Evolutionary conservation across 148 eudicot species (phyloP).

Genomic region (Persicaria maculosa): DNA sequence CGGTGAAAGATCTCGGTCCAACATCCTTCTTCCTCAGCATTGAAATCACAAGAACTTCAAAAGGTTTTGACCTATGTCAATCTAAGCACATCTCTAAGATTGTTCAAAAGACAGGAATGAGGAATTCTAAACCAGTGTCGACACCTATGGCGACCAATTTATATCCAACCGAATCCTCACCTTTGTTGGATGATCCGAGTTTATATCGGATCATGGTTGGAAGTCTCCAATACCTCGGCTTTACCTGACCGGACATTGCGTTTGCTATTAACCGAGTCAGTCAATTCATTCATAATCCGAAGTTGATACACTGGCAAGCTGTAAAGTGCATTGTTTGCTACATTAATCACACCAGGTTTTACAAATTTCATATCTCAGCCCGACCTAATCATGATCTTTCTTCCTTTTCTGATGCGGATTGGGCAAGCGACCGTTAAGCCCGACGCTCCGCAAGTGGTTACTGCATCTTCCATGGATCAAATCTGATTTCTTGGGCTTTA

Average conservation of each 20-base stretch:
- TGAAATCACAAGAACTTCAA: not conserved
- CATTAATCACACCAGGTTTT: not conserved
- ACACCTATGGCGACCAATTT: not conserved
- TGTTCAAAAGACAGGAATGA: not conserved
- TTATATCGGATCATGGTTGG: not conserved
- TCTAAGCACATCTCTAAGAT: not conserved
- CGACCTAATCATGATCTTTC: too few species aligned
- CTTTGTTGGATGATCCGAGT: not conserved
- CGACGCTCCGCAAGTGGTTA: too few species aligned
- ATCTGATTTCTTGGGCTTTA: too few species aligned
- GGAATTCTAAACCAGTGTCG: not conserved
- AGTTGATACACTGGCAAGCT: not conserved
- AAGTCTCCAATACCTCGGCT: not conserved
- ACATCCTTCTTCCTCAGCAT: not conserved
- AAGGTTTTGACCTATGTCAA: not conserved
- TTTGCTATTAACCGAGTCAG: not conserved
- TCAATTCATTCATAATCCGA: not conserved
- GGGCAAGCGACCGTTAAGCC: too few species aligned
- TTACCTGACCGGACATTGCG: not conserved
- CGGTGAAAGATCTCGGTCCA: not conserved
- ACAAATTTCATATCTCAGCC: too few species aligned
- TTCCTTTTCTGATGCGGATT: too few species aligned
- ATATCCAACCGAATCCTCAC: not conserved
- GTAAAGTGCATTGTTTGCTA: not conserved
- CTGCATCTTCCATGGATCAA: too few species aligned